These are phyloP conservation scores for Venturiaceae sp. DNA, from an alignment of 2,329 filamentous ascomycete species.

Conservation along the genomic window DNA sequence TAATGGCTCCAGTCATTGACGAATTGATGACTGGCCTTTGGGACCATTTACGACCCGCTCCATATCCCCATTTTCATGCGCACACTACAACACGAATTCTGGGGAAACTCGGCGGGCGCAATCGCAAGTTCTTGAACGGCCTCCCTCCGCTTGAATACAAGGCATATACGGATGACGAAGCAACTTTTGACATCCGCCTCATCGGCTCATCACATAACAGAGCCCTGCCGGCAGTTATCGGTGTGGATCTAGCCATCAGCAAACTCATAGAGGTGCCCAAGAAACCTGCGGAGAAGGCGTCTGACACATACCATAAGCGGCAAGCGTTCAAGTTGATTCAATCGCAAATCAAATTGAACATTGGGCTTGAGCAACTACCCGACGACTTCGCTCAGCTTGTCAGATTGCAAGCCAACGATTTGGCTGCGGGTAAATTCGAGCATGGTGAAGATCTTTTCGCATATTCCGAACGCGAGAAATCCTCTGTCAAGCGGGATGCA, in stretches of 20 bases:
- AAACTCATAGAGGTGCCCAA: constrained; percentile 78
- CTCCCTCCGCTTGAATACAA: constrained; percentile 77
- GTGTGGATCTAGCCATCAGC: constrained; percentile 78
- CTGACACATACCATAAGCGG: constrained; percentile 83
- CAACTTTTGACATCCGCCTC: constrained; percentile 80
- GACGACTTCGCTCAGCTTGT: constrained; percentile 82
- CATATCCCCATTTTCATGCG: constrained; percentile 94
- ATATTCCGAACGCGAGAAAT: constrained; percentile 68
- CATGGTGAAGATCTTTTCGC: constrained; percentile 62
- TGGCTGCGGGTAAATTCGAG: constrained; percentile 63
- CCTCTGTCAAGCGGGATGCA: constrained; percentile 74
- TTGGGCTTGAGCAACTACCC: constrained; percentile 78
- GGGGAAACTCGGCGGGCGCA: constrained; percentile 90
- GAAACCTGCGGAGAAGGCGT: constrained; percentile 43
- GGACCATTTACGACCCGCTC: constrained; percentile 86
- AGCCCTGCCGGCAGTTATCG: constrained; percentile 77
- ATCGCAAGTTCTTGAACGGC: constrained; percentile 89
- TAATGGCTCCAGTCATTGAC: constrained; percentile 98
- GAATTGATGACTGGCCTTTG: constrained; percentile 97
- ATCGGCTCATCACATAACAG: constrained; percentile 84
- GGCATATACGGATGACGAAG: constrained; percentile 74
- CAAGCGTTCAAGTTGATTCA: constrained; percentile 84
- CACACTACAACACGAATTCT: constrained; percentile 97
- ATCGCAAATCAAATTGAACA: constrained; percentile 79
- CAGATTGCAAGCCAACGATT: constrained; percentile 80